A percentile compares a stretch with the other conserved stretches of the same genome.
These are phyloP conservation scores for Daldinia eschscholtzii DNA, from an alignment of 2,329 filamentous ascomycete species.

Conservation along the genomic window DNA sequence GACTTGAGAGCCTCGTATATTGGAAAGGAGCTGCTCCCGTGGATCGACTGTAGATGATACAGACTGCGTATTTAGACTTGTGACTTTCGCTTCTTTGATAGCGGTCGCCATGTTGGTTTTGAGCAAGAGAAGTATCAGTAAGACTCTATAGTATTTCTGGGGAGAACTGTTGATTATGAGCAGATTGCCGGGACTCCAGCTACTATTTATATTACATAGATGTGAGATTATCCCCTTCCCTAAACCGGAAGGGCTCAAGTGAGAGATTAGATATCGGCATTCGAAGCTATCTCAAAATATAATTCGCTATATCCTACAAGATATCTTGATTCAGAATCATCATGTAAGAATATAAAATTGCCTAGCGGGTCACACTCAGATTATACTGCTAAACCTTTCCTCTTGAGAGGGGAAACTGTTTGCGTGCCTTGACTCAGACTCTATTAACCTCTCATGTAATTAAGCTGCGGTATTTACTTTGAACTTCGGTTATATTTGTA, in stretches of 20 bases:
- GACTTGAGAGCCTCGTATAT: slow-evolving; percentile 25
- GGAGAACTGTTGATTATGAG: not conserved
- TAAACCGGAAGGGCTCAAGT: not conserved
- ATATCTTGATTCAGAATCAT: not conserved
- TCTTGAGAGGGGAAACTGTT: not conserved
- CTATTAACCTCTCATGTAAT: not conserved
- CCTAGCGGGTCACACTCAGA: not conserved
- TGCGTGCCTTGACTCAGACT: not conserved
- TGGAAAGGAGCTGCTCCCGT: slow-evolving; percentile 21
- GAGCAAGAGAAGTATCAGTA: not conserved
- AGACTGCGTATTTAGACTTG: not conserved
- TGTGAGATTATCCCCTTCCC: not conserved
- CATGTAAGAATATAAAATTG: not conserved
- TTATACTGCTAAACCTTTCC: not conserved
- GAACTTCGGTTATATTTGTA: not conserved
- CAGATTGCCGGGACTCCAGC: not conserved
- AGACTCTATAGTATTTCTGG: not conserved
- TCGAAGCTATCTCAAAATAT: not conserved
- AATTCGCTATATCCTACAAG: not conserved
- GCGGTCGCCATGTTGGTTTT: slow-evolving; percentile 14
- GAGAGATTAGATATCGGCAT: not conserved
- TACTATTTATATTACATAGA: not conserved
- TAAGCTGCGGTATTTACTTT: not conserved
- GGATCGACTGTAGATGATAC: not conserved
- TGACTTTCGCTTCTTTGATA: not conserved